Conservation (phyloP, 108 stramenopile species). For the Thalassiosira profunda region DNA sequence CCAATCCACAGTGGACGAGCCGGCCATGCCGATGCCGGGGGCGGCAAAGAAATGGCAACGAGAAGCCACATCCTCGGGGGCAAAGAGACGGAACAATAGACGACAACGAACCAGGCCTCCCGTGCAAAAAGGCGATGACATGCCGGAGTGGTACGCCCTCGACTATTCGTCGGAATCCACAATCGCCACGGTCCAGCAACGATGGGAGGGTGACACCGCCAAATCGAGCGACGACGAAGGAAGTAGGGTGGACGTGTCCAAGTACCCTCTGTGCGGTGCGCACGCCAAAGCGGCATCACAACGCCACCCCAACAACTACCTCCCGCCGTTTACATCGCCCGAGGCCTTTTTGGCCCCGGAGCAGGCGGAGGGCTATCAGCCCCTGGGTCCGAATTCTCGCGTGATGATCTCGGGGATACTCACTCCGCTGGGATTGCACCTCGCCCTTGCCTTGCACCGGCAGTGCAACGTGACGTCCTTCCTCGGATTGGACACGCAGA, state of each 20-base stretch:
- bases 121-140: neutral
- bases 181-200: constrained; percentile 2
- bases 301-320: constrained; percentile 37
- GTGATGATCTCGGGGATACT: constrained; percentile 84
- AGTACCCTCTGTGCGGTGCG: constrained; percentile 22
- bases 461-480: constrained; percentile 72
- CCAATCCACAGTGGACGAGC: too few relatives aligned
- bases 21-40: too few relatives aligned
- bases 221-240: neutral
- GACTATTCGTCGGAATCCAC: constrained; percentile 12
- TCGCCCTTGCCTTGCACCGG: constrained; percentile 62
- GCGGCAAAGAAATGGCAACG: constrained; percentile 3
- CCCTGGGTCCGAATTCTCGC: constrained; percentile 35
- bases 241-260: neutral
- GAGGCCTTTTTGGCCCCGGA: neutral
- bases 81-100: neutral
- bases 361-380: neutral
- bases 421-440: constrained; percentile 59
- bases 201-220: constrained; percentile 10
- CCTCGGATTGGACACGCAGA: constrained; percentile 66
- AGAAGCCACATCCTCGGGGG: neutral
- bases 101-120: constrained; percentile 5
- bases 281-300: constrained; percentile 31
- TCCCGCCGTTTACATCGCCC: constrained; percentile 4
- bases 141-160: constrained; percentile 14